Percentiles rank a stretch among this genome's conserved stretches.
phyloP scores from a whole-genome alignment of 371 early-diverging fungal genomes.

The Apophysomyces elegans region DNA sequence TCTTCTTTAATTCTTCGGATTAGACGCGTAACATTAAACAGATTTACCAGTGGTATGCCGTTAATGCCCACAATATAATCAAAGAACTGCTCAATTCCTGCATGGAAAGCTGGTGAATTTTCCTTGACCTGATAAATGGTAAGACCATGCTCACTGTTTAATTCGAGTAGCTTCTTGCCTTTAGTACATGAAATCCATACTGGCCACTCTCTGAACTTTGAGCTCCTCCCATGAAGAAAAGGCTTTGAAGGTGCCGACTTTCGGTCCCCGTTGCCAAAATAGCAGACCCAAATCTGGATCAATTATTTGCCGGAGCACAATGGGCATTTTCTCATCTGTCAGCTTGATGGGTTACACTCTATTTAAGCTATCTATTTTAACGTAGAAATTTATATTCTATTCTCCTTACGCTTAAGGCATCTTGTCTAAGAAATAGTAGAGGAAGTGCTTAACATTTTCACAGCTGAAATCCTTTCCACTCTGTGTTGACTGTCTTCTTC shows the following conservation, averaged over 20 bases:
- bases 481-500: too few species aligned
- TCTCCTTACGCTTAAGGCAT: too few species aligned
- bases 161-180: constrained; percentile 24
- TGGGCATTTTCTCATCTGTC: too few species aligned
- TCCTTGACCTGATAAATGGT: constrained; percentile 56
- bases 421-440: too few species aligned
- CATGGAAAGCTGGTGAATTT: constrained; percentile 69
- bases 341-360: too few species aligned
- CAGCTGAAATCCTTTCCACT: too few species aligned
- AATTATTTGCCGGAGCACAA: too few species aligned
- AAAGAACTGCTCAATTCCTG: constrained; percentile 79
- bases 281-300: too few species aligned
- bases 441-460: too few species aligned
- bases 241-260: background rate
- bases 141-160: background rate
- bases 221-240: constrained; percentile 10
- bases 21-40: too few species aligned
- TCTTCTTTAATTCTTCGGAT: background rate
- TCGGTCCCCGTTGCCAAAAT: background rate
- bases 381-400: too few species aligned
- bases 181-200: constrained; percentile 54
- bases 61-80: constrained; percentile 76
- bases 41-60: constrained; percentile 54
- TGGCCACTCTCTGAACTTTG: constrained; percentile 55
- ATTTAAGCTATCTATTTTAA: too few species aligned